Conservation (phyloP, 2,329 filamentous ascomycete genomes). For the Cordyceps farinosa region DNA sequence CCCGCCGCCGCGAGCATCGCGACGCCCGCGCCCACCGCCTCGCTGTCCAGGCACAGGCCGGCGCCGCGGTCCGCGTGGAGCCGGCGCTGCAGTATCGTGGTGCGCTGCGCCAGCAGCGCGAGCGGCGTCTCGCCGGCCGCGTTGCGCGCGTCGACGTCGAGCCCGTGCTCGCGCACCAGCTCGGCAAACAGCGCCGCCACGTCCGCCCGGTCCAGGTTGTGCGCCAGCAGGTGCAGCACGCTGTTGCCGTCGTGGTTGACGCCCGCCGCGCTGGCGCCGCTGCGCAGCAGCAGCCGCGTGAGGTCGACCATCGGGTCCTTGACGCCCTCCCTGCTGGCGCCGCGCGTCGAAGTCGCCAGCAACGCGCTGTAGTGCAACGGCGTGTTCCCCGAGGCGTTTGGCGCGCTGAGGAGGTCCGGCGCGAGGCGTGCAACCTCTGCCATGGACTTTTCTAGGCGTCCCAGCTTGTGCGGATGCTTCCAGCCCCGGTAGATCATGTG, state of each 20-base stretch:
- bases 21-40: background rate
- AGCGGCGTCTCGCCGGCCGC: constrained; percentile 20
- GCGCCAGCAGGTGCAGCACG: constrained; percentile 6
- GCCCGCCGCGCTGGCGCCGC: background rate
- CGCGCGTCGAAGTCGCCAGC: background rate
- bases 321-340: background rate
- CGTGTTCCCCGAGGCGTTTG: background rate
- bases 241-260: constrained; percentile 6
- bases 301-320: background rate
- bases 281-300: background rate
- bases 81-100: background rate
- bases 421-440: background rate
- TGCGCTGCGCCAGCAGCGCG: constrained; percentile 8
- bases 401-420: background rate
- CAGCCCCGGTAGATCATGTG: constrained; percentile 4
- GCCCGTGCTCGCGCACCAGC: constrained; percentile 12
- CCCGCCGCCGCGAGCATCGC: constrained; percentile 22
- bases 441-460: background rate
- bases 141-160: constrained; percentile 21
- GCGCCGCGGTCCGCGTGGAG: background rate
- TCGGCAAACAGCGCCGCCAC: constrained; percentile 15
- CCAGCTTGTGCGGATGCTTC: background rate
- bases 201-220: background rate
- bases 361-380: constrained; percentile 9
- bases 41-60: background rate